Percentiles rank a stretch among this genome's conserved stretches.
Conservation (phyloP, 805 yeast species). For the Sugiyamaella americana region DNA sequence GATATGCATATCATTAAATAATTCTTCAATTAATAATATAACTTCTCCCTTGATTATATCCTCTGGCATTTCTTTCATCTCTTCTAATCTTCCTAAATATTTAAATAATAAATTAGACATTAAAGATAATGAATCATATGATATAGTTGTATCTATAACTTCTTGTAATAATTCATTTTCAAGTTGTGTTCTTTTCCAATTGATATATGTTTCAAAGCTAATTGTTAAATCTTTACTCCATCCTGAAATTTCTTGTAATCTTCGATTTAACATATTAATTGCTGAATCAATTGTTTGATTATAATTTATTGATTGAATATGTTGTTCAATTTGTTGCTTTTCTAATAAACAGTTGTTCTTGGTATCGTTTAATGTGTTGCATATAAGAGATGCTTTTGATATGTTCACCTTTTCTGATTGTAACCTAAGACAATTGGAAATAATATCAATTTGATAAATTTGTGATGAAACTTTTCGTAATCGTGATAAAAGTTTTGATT, state of each 20-base stretch:
- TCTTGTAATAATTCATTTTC: constrained; percentile 8
- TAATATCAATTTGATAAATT: constrained; percentile 2
- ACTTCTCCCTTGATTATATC: constrained; percentile 2
- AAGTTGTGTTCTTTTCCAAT: constrained; percentile 7
- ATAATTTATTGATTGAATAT: neutral
- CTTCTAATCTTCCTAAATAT: neutral
- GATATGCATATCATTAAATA: constrained; percentile 2
- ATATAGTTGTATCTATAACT: neutral
- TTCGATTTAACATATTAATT: constrained; percentile 4
- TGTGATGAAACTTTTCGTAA: constrained; percentile 4
- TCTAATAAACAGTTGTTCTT: neutral
- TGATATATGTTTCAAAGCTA: constrained; percentile 14
- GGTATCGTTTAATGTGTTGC: neutral
- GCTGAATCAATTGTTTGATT: neutral
- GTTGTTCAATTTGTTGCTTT: neutral
- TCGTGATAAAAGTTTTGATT: neutral
- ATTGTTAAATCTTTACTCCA: constrained; percentile 17
- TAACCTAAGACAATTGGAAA: neutral
- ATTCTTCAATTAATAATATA: constrained; percentile 1
- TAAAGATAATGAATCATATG: constrained; percentile 4
- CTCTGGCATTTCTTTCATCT: neutral
- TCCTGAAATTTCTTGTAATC: constrained; percentile 17
- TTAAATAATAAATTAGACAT: constrained; percentile 5
- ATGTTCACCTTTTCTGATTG: no score
- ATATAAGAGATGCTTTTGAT: neutral